phyloP scores from a whole-genome alignment of 2,329 filamentous ascomycete genomes.

The Onygena corvina region DNA sequence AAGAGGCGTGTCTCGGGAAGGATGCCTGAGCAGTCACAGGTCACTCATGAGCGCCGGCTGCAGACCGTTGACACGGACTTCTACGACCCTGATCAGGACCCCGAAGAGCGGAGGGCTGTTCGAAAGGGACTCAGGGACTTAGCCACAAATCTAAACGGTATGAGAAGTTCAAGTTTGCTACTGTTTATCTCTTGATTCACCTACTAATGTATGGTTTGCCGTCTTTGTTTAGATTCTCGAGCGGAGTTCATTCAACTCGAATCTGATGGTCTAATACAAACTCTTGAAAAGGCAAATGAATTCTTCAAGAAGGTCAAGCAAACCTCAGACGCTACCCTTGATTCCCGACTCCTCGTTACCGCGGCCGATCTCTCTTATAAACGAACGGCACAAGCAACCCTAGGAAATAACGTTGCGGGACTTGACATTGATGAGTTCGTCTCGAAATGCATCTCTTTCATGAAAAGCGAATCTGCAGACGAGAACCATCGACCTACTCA shows the following conservation, averaged over 20 bases:
- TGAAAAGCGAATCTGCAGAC: slow-evolving; percentile 55
- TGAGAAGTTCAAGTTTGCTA: slow-evolving; percentile 11
- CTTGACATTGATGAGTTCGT: slow-evolving; percentile 87
- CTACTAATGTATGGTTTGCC: background rate
- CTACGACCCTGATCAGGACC: slow-evolving; percentile 69
- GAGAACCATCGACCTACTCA: slow-evolving; percentile 32
- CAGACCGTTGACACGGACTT: slow-evolving; percentile 33
- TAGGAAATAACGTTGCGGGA: slow-evolving; percentile 60
- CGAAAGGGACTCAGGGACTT: slow-evolving; percentile 57
- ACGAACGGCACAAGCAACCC: slow-evolving; percentile 60
- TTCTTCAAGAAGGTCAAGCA: slow-evolving; percentile 62
- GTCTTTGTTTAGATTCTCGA: slow-evolving; percentile 46
- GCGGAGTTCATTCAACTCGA: slow-evolving; percentile 58
- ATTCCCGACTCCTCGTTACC: slow-evolving; percentile 72
- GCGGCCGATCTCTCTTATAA: slow-evolving; percentile 70
- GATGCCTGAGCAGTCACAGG: slow-evolving; percentile 8
- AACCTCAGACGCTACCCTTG: slow-evolving; percentile 79
- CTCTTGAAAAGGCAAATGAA: slow-evolving; percentile 54
- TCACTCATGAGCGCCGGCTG: slow-evolving; percentile 8
- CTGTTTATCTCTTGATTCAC: background rate
- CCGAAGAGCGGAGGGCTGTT: slow-evolving; percentile 57
- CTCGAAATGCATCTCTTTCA: slow-evolving; percentile 77
- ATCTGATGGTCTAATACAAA: slow-evolving; percentile 53
- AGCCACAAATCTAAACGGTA: slow-evolving; percentile 45
- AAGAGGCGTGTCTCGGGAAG: slow-evolving; percentile 14